Evolutionary conservation across 2,329 filamentous ascomycete genomes (phyloP).

Genomic region (Anisogramma anomala): DNA sequence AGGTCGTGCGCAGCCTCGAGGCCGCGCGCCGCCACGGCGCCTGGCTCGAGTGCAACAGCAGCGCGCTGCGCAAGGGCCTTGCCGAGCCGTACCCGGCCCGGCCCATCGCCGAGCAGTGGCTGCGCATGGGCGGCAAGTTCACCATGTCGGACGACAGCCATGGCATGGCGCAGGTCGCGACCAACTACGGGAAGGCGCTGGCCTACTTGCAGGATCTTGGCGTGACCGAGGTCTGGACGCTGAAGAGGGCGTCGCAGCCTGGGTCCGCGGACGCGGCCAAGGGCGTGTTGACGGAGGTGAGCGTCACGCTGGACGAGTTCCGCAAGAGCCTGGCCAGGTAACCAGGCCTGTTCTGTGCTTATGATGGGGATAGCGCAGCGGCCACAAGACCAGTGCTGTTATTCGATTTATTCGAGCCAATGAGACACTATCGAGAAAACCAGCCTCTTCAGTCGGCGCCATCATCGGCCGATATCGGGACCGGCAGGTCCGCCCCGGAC

Average conservation of each 20-base stretch:
- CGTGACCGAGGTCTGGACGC: slow-evolving; percentile 50
- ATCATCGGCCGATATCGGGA: too few species aligned
- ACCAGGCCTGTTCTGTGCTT: background rate
- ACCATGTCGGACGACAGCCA: slow-evolving; percentile 95
- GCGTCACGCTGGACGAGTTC: slow-evolving; percentile 32
- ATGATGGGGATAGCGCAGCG: background rate
- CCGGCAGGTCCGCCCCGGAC: too few species aligned
- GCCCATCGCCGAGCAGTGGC: slow-evolving; percentile 68
- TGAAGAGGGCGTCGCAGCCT: slow-evolving; percentile 28
- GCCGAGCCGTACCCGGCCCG: slow-evolving; percentile 78
- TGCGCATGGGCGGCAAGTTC: slow-evolving; percentile 64
- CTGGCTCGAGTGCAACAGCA: slow-evolving; percentile 80
- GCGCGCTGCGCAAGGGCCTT: slow-evolving; percentile 79
- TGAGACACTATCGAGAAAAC: too few species aligned
- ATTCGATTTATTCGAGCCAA: too few species aligned
- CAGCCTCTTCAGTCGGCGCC: too few species aligned
- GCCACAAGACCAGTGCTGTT: too few species aligned
- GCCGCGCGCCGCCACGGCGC: slow-evolving; percentile 63
- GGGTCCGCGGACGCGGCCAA: slow-evolving; percentile 21
- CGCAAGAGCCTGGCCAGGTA: slow-evolving; percentile 19
- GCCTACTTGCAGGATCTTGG: slow-evolving; percentile 58
- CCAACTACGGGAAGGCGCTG: slow-evolving; percentile 64
- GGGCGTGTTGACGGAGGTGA: slow-evolving; percentile 30
- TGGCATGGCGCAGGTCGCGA: slow-evolving; percentile 73
- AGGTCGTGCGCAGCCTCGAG: slow-evolving; percentile 61